Base-by-base conservation (phyloP, 768 basidiomycete species). In the Termitomyces titanicus region DNA sequence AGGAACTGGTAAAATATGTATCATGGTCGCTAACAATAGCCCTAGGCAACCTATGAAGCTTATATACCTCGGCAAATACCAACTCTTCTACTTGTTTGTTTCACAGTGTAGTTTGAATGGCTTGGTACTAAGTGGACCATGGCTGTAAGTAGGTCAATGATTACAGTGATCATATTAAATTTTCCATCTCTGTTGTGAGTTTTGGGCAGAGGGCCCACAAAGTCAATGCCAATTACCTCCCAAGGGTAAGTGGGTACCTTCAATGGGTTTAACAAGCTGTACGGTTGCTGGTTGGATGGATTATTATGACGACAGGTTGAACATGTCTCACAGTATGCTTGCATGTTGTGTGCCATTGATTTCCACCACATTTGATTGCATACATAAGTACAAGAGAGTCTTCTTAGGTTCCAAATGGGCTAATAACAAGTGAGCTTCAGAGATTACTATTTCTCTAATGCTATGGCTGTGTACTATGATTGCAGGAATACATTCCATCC, bases 381-480 rank as follows among this genome's bases (percentile, higher is more conserved):
- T 63, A 18, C 56, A 48, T 0, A 70, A 54, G 44, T 69, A 69
- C 3, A 18, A 46, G 2, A 62, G 44, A 20, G 74, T 77, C 47
- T 79, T 79, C 4, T 17, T 15, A 0, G 62, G 18, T 5, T 77
- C 73, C 0, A 79, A 51, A 49, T 79, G 77, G 0, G 74, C 75
- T 7, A 78, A 51, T 0, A 79, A 5, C 0, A 70, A 72, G 40
- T 79, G 77, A 0, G 74, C 74, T 31, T 76, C 72, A 0, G 63
- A 58, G 0, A 78, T 77, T 0, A 78, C 24, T 0, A 69, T 55
- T 47, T 77, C 74, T 0, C 69, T 53, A 0, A 70, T 34, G 0
- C 43, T 57, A 15, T 62, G 29, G 0, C 56, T 62, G 18, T 5
- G 55, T 15, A 64, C 29, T 0, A 43, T 24, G 4, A 29, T 29